Evolutionary conservation across 148 eudicot species (phyloP).

Genomic region (Spergularia bocconei): DNA sequence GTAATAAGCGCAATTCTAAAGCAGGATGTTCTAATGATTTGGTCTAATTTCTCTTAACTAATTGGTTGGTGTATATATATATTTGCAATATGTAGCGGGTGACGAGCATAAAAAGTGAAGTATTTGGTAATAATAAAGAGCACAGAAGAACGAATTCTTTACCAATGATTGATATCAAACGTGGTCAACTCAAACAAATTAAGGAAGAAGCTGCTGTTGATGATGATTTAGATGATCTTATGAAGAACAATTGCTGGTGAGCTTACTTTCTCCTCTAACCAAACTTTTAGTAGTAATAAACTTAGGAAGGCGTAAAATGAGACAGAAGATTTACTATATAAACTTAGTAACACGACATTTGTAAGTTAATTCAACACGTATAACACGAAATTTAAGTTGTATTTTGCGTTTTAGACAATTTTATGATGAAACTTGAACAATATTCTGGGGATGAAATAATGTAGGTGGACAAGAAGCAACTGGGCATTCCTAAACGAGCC

Average conservation of each 20-base stretch:
- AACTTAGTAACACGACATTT: no score
- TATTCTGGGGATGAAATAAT: neutral
- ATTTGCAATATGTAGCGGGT: slow-evolving; percentile 7
- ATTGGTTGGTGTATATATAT: neutral
- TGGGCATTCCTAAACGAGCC: slow-evolving; percentile 83
- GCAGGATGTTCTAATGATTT: neutral
- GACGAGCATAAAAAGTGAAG: slow-evolving; percentile 8
- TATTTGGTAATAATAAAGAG: slow-evolving; percentile 3
- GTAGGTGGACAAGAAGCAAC: slow-evolving; percentile 76
- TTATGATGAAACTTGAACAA: no score
- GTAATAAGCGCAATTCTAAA: no score
- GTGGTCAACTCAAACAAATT: slow-evolving; percentile 3
- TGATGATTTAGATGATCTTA: slow-evolving; percentile 21
- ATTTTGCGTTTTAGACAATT: no score
- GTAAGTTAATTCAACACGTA: no score
- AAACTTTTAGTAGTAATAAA: no score
- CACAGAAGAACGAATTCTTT: slow-evolving; percentile 24
- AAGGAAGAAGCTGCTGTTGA: neutral
- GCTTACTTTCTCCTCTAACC: neutral
- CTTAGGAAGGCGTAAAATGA: no score
- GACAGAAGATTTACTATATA: no score
- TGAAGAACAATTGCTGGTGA: slow-evolving; percentile 27
- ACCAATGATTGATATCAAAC: slow-evolving; percentile 21
- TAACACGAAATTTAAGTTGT: neutral
- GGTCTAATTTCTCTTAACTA: neutral